A percentile compares a stretch with the other conserved stretches of the same genome.
Conservation (phyloP, 2,329 filamentous ascomycete species). For the Sporothrix mexicana region DNA sequence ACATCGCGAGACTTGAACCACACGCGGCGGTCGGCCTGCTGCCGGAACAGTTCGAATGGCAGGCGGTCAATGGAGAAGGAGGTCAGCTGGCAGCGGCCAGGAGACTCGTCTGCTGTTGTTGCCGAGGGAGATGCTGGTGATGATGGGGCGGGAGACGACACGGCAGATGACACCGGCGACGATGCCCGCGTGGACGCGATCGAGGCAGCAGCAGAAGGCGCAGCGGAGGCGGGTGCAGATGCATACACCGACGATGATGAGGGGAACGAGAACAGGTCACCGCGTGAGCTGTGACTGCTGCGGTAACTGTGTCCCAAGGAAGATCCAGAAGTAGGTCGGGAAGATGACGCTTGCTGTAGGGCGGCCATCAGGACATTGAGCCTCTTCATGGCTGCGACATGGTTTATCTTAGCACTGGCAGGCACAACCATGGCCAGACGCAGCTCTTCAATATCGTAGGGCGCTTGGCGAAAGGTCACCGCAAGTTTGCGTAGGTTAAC, state of each 20-base stretch:
- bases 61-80: conserved; percentile 52
- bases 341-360: conserved; percentile 34
- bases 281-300: conserved; percentile 24
- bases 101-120: background rate
- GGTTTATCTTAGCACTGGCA: conserved; percentile 50
- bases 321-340: background rate
- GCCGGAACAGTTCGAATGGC: conserved; percentile 51
- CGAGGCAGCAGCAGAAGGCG: conserved; percentile 24
- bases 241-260: background rate
- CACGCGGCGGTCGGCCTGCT: conserved; percentile 47
- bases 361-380: conserved; percentile 36
- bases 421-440: conserved; percentile 48
- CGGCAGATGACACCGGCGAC: conserved; percentile 27
- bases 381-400: conserved; percentile 48
- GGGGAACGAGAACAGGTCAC: conserved; percentile 3
- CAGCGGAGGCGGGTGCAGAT: conserved; percentile 1
- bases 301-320: conserved; percentile 5
- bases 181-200: conserved; percentile 30
- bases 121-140: conserved; percentile 25
- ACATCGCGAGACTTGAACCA: conserved; percentile 52
- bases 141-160: conserved; percentile 30
- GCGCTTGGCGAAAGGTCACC: conserved; percentile 51
- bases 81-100: conserved; percentile 38
- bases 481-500: conserved; percentile 50
- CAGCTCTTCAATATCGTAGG: conserved; percentile 48